Evolutionary conservation across 768 basidiomycete species (phyloP), one percentile per base, ranked within the genome.

Genomic region (Leccinum truebloodii): DNA sequence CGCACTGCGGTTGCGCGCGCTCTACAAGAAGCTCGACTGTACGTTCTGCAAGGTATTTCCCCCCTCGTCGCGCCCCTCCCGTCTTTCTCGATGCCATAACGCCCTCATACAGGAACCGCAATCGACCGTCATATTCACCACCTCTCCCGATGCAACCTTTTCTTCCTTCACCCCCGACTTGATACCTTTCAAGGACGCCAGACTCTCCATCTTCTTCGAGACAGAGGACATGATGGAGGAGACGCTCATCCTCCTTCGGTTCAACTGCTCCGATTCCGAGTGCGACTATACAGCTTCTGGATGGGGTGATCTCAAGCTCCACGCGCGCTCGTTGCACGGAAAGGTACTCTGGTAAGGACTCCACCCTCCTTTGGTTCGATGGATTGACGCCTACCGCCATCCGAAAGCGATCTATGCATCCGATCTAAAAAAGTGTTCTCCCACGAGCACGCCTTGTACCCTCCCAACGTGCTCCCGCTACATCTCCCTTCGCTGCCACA

Each of bases 221-320:
- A 90, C 88, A 26, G 83, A 82, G 67, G 94, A 90, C 67, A 93
- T 94, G 88, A 96, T 96, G 92, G 93, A 98, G 65, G 94, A 95
- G 39, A 92, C 93, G 0, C 80, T 98, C 26, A 81, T 95, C 6
- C 81, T 99, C 18, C 86, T 99, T 12, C 86, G 95, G 2, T 98
- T 93, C 82, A 98, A 97, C 70, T 98, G 96, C 68, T 93, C 96
- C 0, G 90, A 92, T 65, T 68, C 83, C 0, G 83, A 88, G 55
- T 99, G 96, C 69, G 88, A 88, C 55, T 92, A 89, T 65, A 87
- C 89, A 63, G 94, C 84, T 0, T 85, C 86, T 37, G 92, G 94
- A 22, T 98, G 96, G 96, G 84, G 84, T 26, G 92, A 95, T 71
- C 80, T 99, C 26, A 93, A 91, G 71, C 78, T 92, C 18, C 96